Evolutionary conservation across 2,329 filamentous ascomycete species (phyloP).

Genomic region (Sclerotinia sclerotiorum): DNA sequence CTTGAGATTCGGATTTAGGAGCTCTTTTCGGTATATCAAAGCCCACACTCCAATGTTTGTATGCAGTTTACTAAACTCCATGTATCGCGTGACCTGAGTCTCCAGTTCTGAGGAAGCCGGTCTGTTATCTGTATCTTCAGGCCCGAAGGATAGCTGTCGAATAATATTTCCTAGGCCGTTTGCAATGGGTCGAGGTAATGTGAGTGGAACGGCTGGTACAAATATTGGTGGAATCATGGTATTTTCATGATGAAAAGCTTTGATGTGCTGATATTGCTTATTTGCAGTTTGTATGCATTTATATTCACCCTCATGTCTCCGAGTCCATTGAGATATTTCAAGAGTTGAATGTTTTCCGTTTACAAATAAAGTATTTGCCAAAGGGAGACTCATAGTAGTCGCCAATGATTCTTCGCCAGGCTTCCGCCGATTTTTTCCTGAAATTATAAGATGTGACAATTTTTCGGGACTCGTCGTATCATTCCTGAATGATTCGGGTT

Average conservation of each 20-base stretch:
- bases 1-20: slow-evolving; percentile 8
- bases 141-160: slow-evolving; percentile 54
- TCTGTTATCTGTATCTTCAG: slow-evolving; percentile 42
- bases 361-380: slow-evolving; percentile 77
- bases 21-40: slow-evolving; percentile 56
- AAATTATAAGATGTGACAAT: slow-evolving; percentile 34
- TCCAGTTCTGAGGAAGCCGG: slow-evolving; percentile 75
- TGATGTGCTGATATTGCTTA: slow-evolving; percentile 29
- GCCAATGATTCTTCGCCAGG: neutral
- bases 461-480: slow-evolving; percentile 15
- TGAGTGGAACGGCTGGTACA: slow-evolving; percentile 61
- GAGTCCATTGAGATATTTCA: slow-evolving; percentile 46
- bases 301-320: slow-evolving; percentile 19
- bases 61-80: slow-evolving; percentile 42
- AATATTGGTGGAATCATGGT: slow-evolving; percentile 20
- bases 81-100: slow-evolving; percentile 57
- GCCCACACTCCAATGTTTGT: slow-evolving; percentile 69
- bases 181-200: slow-evolving; percentile 59
- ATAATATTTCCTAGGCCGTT: slow-evolving; percentile 78
- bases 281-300: slow-evolving; percentile 24
- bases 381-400: slow-evolving; percentile 51
- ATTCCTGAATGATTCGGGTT: neutral
- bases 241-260: slow-evolving; percentile 25
- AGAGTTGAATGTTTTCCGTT: slow-evolving; percentile 65
- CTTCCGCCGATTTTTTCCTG: neutral